Base-by-base conservation (phyloP, 2,329 filamentous ascomycete species). In the Metarhizium anisopliae region DNA sequence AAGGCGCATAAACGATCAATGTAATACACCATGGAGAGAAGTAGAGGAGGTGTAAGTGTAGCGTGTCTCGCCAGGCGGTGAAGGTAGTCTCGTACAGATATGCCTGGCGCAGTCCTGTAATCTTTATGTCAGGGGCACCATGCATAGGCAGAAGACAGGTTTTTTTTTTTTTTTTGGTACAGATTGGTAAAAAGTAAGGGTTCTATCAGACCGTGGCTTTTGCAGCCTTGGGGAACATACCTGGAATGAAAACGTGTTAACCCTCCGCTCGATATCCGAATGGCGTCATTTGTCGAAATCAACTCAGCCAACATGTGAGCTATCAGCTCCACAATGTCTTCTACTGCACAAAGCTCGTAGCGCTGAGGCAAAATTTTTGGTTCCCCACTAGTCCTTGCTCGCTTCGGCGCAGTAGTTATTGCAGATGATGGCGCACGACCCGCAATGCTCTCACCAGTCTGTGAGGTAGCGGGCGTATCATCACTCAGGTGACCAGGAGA, bases 21-120 rank as follows among this genome's bases (percentile, higher is more conserved):
- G 67, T 97, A 99, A 68, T 95, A 99, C 56, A 99, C 94, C 90
- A 99, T 97, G 63, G 92, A 94, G 40, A 99, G 82, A n/a, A 99
- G 79, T 52, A 99, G 87, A 0, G 94, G 93, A 13, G 94, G 92
- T 6, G 90, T 91, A 3, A 99, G 79, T 0, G 93, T 96, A 30
- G 94, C 94, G 69, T 99, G 94, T 57, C 91, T 90, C 29, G 95
- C 94, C 56, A 99, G 79, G 60, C 94, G 86, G 65, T 94, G 89
- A 40, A 99, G 81, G 68, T 99, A 99, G 69, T 99, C 94, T 59
- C 87, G 80, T 36, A 99, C 93, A 30, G 91, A 96, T 58, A 99
- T 99, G 53, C 89, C 92, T 7, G 94, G 94, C 1, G 94, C 73
- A 3, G 81, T 83, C 59, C 57, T 58, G 55, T 42, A 32, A 52